phyloP scores from a whole-genome alignment of 1,284 basidiomycete species.

The Malassezia dermatis region DNA sequence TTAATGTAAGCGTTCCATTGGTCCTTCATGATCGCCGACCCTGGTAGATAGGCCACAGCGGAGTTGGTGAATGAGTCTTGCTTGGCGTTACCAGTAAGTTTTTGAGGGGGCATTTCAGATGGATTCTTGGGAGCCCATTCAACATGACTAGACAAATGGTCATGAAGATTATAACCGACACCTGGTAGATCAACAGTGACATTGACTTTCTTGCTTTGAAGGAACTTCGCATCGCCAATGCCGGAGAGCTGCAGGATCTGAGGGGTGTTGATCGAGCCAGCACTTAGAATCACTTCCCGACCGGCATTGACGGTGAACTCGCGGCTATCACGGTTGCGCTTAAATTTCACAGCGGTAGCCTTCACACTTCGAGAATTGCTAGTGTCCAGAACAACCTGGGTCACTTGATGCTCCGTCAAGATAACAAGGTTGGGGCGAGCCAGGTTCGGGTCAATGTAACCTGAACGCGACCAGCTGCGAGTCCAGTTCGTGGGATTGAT shows the following conservation, averaged over 20 bases:
- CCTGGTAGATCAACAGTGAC: conserved; percentile 56
- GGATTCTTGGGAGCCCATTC: conserved; percentile 52
- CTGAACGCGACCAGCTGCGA: conserved; percentile 60
- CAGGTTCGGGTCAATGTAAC: conserved; percentile 60
- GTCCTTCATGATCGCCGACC: conserved; percentile 49
- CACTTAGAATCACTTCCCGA: conserved; percentile 55
- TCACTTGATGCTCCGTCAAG: conserved; percentile 56
- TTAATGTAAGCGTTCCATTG: conserved; percentile 46
- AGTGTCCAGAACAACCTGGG: conserved; percentile 56
- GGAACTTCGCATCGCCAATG: conserved; percentile 56
- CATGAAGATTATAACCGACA: conserved; percentile 66
- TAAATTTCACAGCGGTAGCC: conserved; percentile 57
- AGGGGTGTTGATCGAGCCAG: conserved; percentile 38
- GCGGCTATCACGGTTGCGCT: conserved; percentile 22
- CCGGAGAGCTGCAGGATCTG: conserved; percentile 64
- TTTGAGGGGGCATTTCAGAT: conserved; percentile 47
- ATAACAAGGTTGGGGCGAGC: conserved; percentile 59
- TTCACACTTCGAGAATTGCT: conserved; percentile 47
- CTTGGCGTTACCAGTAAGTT: conserved; percentile 43
- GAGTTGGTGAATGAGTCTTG: conserved; percentile 61
- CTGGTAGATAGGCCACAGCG: conserved; percentile 59
- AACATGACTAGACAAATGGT: conserved; percentile 53
- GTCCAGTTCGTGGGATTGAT: conserved; percentile 60
- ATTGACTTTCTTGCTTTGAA: conserved; percentile 53
- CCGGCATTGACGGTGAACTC: conserved; percentile 53